Conservation (phyloP, 352 stramenopile species). For the Pythium insidiosum region DNA sequence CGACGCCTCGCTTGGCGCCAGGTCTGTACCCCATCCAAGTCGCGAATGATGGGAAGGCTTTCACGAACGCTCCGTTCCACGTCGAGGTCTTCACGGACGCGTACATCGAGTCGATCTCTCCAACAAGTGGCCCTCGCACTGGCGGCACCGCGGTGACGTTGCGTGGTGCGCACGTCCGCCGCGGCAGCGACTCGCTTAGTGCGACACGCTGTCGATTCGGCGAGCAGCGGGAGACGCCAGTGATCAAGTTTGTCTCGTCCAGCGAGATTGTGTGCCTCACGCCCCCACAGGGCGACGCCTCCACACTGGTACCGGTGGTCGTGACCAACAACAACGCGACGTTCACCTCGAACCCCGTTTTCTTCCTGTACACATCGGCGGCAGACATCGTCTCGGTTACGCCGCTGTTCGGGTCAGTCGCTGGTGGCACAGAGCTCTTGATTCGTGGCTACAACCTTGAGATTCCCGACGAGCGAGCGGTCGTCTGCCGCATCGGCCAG, state of each 20-base stretch:
- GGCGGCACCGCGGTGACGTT: slow-evolving; percentile 83
- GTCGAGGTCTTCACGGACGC: slow-evolving; percentile 75
- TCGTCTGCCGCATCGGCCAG: slow-evolving; percentile 43
- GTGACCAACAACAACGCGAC: slow-evolving; percentile 68
- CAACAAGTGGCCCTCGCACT: slow-evolving; percentile 54
- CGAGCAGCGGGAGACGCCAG: slow-evolving; percentile 20
- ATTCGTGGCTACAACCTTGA: slow-evolving; percentile 57
- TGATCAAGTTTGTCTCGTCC: slow-evolving; percentile 60
- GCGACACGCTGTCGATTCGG: slow-evolving; percentile 87
- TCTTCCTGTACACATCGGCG: slow-evolving; percentile 68
- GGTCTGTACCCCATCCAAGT: slow-evolving; percentile 65
- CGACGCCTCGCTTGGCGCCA: slow-evolving; percentile 41
- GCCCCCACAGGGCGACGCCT: slow-evolving; percentile 33
- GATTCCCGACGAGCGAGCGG: slow-evolving; percentile 16
- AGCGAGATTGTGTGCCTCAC: slow-evolving; percentile 64
- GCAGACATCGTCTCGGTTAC: slow-evolving; percentile 45
- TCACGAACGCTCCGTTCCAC: slow-evolving; percentile 43
- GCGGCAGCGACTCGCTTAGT: slow-evolving; percentile 28
- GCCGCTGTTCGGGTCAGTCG: slow-evolving; percentile 33
- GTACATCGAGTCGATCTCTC: slow-evolving; percentile 57
- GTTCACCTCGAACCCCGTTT: slow-evolving; percentile 54
- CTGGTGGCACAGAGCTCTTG: slow-evolving; percentile 44
- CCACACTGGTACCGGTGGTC: slow-evolving; percentile 30
- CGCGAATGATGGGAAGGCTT: slow-evolving; percentile 58
- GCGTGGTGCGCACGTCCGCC: slow-evolving; percentile 75